Evolutionary conservation across 2,329 filamentous ascomycete genomes (phyloP), one percentile per base, ranked within the genome.

Genomic region (Pezicula rhizophila): DNA sequence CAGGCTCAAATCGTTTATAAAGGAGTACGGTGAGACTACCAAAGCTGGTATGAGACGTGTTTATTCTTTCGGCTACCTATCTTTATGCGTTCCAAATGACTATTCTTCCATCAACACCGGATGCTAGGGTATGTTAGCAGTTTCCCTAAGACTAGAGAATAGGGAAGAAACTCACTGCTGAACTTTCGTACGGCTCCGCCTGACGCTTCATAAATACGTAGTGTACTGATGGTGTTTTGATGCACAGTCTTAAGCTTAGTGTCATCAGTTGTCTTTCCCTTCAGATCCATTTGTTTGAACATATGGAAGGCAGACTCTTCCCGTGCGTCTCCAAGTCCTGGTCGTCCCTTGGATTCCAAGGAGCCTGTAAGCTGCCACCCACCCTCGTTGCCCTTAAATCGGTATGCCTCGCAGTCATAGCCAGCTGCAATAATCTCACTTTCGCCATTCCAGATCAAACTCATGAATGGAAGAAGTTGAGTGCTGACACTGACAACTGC

Each of bases 271-370:
- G 77, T 74, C 71, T 95, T 95, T 54, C 93, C 93, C 77, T 93
- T 96, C 57, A 99, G 77, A 69, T 99, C 93, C 93, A 99, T 97
- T 74, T 96, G 91, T 62, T 84, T 82, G 74, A 99, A 99, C 89
- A 97, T 96, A 70, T 97, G 96, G 67, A 96, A 74, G 20, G 93
- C 93, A 56, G 87, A 93, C 68, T 97, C 93, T 70, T 97, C 93
- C 28, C 86, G 79, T 48, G 80, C 79, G 50, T 78, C 82, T 2
- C 69, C 72, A 38, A 52, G 35, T 43, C 60, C 60, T 42, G 63
- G 48, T 47, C 58, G 47, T 43, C 62, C 53, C 54, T 79, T 76
- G 70, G 91, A 90, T 71, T 96, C 91, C 52, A 97, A 73, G 4
- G 88, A 85, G 28, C 90, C 91, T 33, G 78, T 80, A 34, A 96